Conservation (phyloP, 345 rosid genomes). For the Gossypium stocksii region DNA sequence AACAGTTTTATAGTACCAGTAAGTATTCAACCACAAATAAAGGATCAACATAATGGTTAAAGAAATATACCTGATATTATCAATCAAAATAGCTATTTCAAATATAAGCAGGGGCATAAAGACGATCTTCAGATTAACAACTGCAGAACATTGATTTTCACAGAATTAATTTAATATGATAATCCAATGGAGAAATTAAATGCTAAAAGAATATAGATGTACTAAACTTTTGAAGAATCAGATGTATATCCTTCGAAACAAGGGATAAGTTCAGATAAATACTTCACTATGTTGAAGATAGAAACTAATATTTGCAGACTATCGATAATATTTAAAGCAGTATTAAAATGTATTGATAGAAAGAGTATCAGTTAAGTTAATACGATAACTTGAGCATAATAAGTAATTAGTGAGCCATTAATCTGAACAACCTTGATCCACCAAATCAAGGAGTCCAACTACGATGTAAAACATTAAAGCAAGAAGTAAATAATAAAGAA, state of each 20-base stretch:
- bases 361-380: neutral
- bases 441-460: neutral
- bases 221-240: neutral
- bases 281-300: neutral
- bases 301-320: neutral
- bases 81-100: constrained; percentile 65
- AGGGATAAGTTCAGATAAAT: neutral
- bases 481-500: neutral
- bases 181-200: neutral
- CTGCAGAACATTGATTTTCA: constrained; percentile 42
- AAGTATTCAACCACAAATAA: constrained; percentile 2
- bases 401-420: neutral
- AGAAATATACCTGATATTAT: constrained; percentile 73
- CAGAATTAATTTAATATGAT: constrained; percentile 18
- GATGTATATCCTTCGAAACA: neutral
- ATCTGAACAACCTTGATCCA: neutral
- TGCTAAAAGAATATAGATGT: neutral
- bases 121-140: constrained; percentile 71
- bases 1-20: neutral
- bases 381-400: neutral
- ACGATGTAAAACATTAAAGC: neutral
- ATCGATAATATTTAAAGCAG: neutral
- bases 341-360: neutral
- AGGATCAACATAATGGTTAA: neutral
- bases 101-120: constrained; percentile 73